phyloP scores from a whole-genome alignment of 257 asterid species.

The Paraleonurus japonicus region DNA sequence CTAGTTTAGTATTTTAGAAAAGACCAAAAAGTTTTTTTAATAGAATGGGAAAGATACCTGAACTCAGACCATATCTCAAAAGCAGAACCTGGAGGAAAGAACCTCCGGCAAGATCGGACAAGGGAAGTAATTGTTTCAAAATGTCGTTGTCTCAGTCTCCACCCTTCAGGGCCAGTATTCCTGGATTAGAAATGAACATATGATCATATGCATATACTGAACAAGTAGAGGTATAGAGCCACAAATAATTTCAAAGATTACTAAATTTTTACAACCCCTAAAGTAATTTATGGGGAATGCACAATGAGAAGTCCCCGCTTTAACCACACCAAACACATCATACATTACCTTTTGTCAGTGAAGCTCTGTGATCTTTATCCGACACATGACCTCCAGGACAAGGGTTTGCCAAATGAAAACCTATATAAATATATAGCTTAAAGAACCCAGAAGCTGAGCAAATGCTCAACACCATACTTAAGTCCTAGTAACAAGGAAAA shows the following conservation, averaged over 20 bases:
- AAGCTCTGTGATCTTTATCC: constrained; percentile 15
- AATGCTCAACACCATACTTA: constrained; percentile 10
- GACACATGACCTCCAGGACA: constrained; percentile 10
- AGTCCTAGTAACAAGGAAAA: constrained; percentile 13
- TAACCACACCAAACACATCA: neutral
- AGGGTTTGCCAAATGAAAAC: constrained; percentile 1
- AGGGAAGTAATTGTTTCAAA: constrained; percentile 85
- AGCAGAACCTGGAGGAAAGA: constrained; percentile 88
- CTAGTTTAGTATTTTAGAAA: constrained; percentile 10
- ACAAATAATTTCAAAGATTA: constrained; percentile 21
- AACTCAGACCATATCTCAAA: constrained; percentile 94
- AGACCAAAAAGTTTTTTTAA: neutral
- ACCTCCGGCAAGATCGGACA: constrained; percentile 86
- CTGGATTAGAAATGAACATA: constrained; percentile 45
- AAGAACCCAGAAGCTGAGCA: neutral
- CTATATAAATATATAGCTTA: constrained; percentile 5
- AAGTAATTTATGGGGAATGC: constrained; percentile 1
- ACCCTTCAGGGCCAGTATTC: constrained; percentile 98
- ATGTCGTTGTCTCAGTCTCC: constrained; percentile 93
- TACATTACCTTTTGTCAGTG: neutral
- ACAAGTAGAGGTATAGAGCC: constrained; percentile 2
- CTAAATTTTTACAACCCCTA: constrained; percentile 14
- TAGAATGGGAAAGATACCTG: constrained; percentile 49
- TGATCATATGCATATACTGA: constrained; percentile 13
- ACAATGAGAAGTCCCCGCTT: constrained; percentile 1